Evolutionary conservation across 2,329 filamentous ascomycete genomes (phyloP), one percentile per base, ranked within the genome.

Genomic region (Fusarium lyarnte): DNA sequence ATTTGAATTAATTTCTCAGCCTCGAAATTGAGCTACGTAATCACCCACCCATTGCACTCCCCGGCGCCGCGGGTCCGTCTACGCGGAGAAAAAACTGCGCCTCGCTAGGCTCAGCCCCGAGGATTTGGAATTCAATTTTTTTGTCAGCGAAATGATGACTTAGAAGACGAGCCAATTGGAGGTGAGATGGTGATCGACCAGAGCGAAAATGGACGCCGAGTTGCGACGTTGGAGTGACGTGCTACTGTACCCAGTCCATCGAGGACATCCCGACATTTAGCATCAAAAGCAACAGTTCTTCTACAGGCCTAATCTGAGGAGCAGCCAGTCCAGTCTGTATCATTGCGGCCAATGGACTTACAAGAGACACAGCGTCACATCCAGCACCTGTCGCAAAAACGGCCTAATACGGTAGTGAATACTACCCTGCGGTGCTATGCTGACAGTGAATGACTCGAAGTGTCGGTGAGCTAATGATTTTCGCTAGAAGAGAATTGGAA

Each of bases 1-100:
- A 66, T 66, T 66, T 66, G 63, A 66, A 58, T 60, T 66, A 58
- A 38, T 35, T 25, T 29, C 27, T 65, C 38, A 38, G 60, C 60
- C 47, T 23, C 14, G 19, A 27, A 36, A 59, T 31, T 33, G 13
- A 53, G 23, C 63, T 67, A 67, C 42, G 45, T 52, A 66, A 65
- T 63, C 29, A 49, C n/a, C n/a, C 23, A 27, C 23, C 27, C 17
- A 25, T 17, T 8, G 29, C 29, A 29, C 8, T 29, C 8, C 25
- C 36, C 33, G 23, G 23, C 10, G 19, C 33, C 33, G 49, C 49
- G 49, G 49, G 33, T 10, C 43, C 43, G 43, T 7, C 45, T 27
- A 55, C 47, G 63, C 46, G 54, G 63, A 41, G 39, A 12, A n/a
- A 10, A 16, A 16, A 3, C 63, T 68, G 65, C 65, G 65, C 65